phyloP scores from a whole-genome alignment of 1,284 basidiomycete species.

The Moesziomyces antarcticus region DNA sequence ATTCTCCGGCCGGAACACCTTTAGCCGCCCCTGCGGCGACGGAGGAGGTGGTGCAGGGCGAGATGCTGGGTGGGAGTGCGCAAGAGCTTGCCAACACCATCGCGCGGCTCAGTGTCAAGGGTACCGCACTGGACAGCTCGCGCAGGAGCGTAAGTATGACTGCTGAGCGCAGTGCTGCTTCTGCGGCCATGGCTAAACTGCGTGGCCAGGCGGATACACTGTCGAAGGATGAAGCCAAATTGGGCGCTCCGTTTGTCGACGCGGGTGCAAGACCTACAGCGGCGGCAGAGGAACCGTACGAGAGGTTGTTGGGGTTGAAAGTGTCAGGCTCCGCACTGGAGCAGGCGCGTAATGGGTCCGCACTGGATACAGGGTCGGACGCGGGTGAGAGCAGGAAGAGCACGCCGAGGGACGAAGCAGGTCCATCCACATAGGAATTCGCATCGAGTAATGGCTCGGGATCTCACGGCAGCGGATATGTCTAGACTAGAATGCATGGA shows the following conservation, averaged over 20 bases:
- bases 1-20: conserved; percentile 43
- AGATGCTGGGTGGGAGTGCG: conserved; percentile 22
- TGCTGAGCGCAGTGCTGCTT: conserved; percentile 41
- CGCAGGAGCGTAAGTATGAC: conserved; percentile 30
- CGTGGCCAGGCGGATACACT: conserved; percentile 24
- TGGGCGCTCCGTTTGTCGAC: conserved; percentile 18
- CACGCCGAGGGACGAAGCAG: conserved; percentile 14
- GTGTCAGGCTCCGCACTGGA: conserved; percentile 15
- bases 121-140: conserved; percentile 31
- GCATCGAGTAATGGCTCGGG: too few relatives aligned
- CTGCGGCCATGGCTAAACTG: conserved; percentile 39
- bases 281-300: not conserved
- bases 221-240: not conserved
- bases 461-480: too few relatives aligned
- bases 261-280: not conserved
- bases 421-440: too few relatives aligned
- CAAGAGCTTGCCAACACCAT: conserved; percentile 57
- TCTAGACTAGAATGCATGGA: not conserved
- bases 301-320: conserved; percentile 16
- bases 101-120: conserved; percentile 53
- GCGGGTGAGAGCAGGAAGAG: conserved; percentile 14
- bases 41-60: not conserved
- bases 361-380: conserved; percentile 24
- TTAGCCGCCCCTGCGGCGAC: conserved; percentile 3
- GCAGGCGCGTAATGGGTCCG: conserved; percentile 18